Conservation (phyloP, 768 basidiomycete genomes). For the Gelatoporia subvermispora region DNA sequence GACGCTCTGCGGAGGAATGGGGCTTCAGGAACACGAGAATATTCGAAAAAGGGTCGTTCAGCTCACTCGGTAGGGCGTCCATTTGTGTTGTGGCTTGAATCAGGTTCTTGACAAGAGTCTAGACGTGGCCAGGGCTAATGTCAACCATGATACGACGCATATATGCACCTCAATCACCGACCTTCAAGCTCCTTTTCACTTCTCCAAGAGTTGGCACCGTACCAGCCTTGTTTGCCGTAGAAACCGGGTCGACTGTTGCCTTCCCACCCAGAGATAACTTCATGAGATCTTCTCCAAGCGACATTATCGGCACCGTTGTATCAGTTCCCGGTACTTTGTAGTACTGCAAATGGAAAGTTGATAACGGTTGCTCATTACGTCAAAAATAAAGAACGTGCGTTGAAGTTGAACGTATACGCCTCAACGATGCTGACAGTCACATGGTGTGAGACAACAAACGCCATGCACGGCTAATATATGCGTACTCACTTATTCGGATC, state of each 20-base stretch:
- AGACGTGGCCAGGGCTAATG: conserved; percentile 1
- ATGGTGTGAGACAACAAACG: background rate
- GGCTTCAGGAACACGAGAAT: background rate
- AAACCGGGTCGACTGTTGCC: conserved; percentile 48
- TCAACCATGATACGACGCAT: background rate
- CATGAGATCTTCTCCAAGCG: conserved; percentile 55
- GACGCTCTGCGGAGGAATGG: conserved; percentile 45
- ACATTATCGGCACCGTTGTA: conserved; percentile 64
- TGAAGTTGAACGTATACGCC: conserved; percentile 85
- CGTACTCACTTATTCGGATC: conserved; percentile 74
- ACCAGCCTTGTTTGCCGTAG: conserved; percentile 54
- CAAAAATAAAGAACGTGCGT: conserved; percentile 34
- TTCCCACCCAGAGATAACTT: conserved; percentile 39
- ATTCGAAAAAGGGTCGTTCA: background rate
- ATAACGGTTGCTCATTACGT: background rate
- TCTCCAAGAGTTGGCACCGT: conserved; percentile 70
- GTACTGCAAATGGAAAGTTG: conserved; percentile 44
- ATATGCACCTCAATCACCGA: background rate
- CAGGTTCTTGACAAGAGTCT: conserved; percentile 74
- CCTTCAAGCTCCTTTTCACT: conserved; percentile 80
- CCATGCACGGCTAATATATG: conserved; percentile 23
- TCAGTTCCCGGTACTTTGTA: conserved; percentile 58
- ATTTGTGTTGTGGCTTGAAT: conserved; percentile 76
- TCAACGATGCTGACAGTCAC: conserved; percentile 75
- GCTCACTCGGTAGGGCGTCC: conserved; percentile 73